Percentiles rank a stretch among this genome's conserved stretches.
Conservation (phyloP, 345 rosid species). For the Jatropha curcas region DNA sequence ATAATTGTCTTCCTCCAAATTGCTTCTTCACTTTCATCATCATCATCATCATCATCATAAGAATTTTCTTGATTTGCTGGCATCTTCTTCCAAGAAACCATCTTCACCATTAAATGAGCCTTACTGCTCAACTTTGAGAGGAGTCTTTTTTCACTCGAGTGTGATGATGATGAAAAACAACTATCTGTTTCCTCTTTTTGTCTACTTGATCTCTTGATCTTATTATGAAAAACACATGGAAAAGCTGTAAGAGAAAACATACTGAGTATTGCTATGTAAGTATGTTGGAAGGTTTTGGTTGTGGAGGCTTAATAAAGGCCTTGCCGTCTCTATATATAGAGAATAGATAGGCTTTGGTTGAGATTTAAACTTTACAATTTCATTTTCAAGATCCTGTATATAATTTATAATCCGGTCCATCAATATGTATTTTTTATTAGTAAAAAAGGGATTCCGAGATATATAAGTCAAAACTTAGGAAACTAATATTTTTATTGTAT, state of each 20-base stretch:
- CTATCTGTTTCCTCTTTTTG: not conserved
- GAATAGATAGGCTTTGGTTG: no score
- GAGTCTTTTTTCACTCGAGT: conserved; percentile 28
- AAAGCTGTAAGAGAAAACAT: conserved; percentile 22
- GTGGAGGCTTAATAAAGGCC: conserved; percentile 11
- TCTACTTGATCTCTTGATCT: conserved; percentile 3
- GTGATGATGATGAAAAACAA: not conserved
- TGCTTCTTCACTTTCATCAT: conserved; percentile 27
- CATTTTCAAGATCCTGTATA: no score
- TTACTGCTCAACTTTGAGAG: conserved; percentile 42
- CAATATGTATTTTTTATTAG: no score
- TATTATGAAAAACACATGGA: conserved; percentile 26
- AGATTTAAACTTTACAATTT: no score
- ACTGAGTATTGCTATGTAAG: conserved; percentile 6
- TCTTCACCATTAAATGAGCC: conserved; percentile 48
- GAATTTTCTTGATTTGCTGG: conserved; percentile 8
- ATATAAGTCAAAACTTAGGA: no score
- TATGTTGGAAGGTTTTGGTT: conserved; percentile 10
- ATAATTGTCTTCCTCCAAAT: conserved; percentile 59
- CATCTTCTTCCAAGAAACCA: conserved; percentile 52
- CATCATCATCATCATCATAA: conserved; percentile 18
- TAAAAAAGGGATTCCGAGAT: no score
- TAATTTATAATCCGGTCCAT: no score
- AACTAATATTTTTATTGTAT: no score
- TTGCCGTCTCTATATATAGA: no score